Evolutionary conservation across 2,329 filamentous ascomycete species (phyloP).

Genomic region (Cladorrhinum sp.): DNA sequence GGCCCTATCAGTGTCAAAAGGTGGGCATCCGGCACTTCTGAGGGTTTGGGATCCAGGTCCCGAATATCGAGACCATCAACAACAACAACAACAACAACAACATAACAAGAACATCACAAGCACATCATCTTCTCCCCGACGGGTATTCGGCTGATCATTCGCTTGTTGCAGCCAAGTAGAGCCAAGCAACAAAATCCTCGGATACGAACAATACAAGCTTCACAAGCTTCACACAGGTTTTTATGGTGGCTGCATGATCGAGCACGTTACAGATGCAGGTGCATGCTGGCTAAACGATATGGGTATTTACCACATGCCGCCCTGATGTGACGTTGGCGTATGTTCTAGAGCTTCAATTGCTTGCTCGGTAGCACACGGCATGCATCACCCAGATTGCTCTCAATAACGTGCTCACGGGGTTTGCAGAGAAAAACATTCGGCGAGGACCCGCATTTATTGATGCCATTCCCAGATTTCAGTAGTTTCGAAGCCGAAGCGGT

Average conservation of each 20-base stretch:
- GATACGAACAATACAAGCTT: background rate
- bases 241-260: background rate
- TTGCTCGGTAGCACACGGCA: background rate
- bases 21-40: background rate
- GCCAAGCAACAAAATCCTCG: background rate
- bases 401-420: background rate
- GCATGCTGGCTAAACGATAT: conserved; percentile 1
- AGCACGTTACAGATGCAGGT: conserved; percentile 1
- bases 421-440: background rate
- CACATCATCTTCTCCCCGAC: background rate
- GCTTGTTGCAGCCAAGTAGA: background rate
- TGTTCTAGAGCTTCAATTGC: background rate
- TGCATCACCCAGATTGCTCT: background rate
- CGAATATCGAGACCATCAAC: background rate
- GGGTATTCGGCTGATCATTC: background rate
- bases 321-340: background rate
- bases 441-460: background rate
- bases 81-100: background rate
- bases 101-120: background rate
- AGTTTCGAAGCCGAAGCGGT: background rate
- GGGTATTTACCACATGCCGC: background rate
- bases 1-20: background rate
- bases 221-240: background rate
- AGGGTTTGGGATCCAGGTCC: background rate
- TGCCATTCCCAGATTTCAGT: background rate